These are phyloP conservation scores for Xerocomus spinulosus DNA, from an alignment of 768 basidiomycete species.

Conservation along the genomic window DNA sequence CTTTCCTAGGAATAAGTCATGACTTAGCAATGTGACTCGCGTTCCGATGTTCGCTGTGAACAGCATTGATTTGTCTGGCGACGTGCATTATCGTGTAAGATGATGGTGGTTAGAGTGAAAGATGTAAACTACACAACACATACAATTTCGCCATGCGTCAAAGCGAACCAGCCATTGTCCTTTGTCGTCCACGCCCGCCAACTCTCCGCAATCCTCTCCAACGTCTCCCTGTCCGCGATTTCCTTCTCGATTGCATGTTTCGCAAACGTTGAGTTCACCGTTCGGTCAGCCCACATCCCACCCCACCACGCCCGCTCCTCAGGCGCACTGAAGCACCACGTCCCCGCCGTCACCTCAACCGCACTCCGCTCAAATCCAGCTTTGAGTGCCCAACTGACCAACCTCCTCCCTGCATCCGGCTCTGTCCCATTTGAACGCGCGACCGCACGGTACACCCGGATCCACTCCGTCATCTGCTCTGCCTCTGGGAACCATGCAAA, in stretches of 20 bases:
- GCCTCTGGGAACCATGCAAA: background rate
- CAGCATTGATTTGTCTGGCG: too few species aligned
- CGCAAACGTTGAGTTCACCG: background rate
- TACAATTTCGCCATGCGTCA: background rate
- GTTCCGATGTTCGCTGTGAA: too few species aligned
- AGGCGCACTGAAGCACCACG: background rate
- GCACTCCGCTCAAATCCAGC: background rate
- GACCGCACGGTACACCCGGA: background rate
- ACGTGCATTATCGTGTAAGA: too few species aligned
- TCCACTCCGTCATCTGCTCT: background rate
- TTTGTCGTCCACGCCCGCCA: background rate
- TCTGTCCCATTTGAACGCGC: background rate
- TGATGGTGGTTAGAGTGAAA: too few species aligned
- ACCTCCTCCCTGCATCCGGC: background rate
- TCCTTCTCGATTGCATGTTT: background rate
- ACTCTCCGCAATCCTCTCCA: background rate
- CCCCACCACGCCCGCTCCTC: background rate
- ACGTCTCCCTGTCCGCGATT: background rate
- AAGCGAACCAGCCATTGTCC: background rate
- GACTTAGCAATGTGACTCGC: too few species aligned
- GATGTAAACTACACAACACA: background rate
- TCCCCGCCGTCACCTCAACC: background rate
- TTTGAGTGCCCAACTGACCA: background rate
- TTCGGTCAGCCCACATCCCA: background rate
- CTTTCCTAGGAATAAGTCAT: too few species aligned